Percentiles rank a stretch among this genome's conserved stretches.
Evolutionary conservation across 495 filamentous ascomycete genomes (phyloP).

Genomic region (Saxispiralis lemnorum): DNA sequence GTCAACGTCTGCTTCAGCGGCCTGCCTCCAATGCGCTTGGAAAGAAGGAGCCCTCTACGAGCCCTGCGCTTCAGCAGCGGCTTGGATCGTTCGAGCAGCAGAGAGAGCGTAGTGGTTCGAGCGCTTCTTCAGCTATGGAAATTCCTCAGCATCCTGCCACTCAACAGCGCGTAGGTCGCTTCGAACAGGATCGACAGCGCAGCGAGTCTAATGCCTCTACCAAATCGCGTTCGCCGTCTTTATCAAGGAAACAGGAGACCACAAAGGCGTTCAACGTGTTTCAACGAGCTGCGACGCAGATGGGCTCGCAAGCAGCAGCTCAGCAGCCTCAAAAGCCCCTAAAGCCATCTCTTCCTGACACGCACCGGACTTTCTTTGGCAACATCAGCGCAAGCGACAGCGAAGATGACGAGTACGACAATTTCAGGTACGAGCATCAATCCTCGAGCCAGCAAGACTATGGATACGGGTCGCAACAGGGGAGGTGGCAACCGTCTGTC

Average conservation of each 20-base stretch:
- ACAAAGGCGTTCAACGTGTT: constrained; percentile 21
- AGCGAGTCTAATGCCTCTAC: constrained; percentile 8
- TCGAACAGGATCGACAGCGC: constrained; percentile 7
- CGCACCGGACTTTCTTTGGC: constrained; percentile 19
- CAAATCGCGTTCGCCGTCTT: constrained; percentile 5
- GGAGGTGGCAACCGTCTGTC: constrained; percentile 11
- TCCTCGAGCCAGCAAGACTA: constrained; percentile 2
- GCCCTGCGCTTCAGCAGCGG: constrained; percentile 19
- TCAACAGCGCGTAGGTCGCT: constrained; percentile 13
- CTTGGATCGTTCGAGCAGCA: constrained; percentile 10
- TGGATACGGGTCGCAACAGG: constrained; percentile 1
- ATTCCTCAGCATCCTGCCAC: constrained; percentile 19
- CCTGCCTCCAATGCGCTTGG: constrained; percentile 23
- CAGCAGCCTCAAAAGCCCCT: constrained; percentile 7
- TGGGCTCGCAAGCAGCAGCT: constrained; percentile 11
- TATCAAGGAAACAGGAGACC: constrained; percentile 1
- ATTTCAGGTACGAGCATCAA: background rate
- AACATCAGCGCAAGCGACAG: constrained; percentile 17
- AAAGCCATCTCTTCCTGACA: constrained; percentile 7
- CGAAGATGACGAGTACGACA: constrained; percentile 16
- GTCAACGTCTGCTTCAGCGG: constrained; percentile 41
- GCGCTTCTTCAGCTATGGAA: background rate
- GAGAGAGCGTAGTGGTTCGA: constrained; percentile 4
- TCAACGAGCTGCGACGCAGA: constrained; percentile 21
- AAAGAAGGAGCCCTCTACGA: constrained; percentile 44